phyloP scores from a whole-genome alignment of 495 filamentous ascomycete genomes.

The Talaromyces nanjingensis region DNA sequence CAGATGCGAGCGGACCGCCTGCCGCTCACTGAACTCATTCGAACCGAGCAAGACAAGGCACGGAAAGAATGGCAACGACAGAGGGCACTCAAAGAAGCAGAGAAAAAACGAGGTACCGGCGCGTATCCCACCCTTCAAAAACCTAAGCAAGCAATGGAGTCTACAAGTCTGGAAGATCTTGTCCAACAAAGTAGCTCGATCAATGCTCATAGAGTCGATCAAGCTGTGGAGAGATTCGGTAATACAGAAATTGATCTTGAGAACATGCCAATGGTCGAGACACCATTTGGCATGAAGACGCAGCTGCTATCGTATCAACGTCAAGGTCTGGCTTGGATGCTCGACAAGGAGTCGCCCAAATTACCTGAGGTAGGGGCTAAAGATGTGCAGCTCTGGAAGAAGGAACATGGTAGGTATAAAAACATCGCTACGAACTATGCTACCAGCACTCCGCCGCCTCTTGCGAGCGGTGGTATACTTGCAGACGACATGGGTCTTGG shows the following conservation, averaged over 20 bases:
- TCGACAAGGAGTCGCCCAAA: slow-evolving; percentile 62
- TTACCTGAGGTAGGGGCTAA: slow-evolving; percentile 57
- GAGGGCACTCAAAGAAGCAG: slow-evolving; percentile 37
- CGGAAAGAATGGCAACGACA: slow-evolving; percentile 16
- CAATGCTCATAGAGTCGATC: slow-evolving; percentile 59
- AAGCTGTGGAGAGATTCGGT: slow-evolving; percentile 64
- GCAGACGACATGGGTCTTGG: slow-evolving; percentile 95
- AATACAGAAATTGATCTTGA: slow-evolving; percentile 60
- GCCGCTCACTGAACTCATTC: slow-evolving; percentile 37
- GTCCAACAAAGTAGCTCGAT: slow-evolving; percentile 62
- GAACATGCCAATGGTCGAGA: slow-evolving; percentile 65
- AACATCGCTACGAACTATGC: slow-evolving; percentile 77
- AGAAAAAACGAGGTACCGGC: slow-evolving; percentile 21
- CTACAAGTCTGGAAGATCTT: slow-evolving; percentile 51
- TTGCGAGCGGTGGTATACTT: slow-evolving; percentile 77
- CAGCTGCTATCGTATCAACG: slow-evolving; percentile 76
- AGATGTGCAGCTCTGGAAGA: slow-evolving; percentile 77
- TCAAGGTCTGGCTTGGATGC: slow-evolving; percentile 79
- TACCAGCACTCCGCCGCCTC: slow-evolving; percentile 42
- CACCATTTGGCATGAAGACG: slow-evolving; percentile 56
- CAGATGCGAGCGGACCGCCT: slow-evolving; percentile 57
- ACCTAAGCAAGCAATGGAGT: slow-evolving; percentile 13
- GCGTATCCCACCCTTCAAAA: no score
- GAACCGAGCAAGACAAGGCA: slow-evolving; percentile 21
- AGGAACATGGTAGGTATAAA: slow-evolving; percentile 43